Base-by-base conservation (phyloP, 2,329 filamentous ascomycete species). In the Colletotrichum sp. region DNA sequence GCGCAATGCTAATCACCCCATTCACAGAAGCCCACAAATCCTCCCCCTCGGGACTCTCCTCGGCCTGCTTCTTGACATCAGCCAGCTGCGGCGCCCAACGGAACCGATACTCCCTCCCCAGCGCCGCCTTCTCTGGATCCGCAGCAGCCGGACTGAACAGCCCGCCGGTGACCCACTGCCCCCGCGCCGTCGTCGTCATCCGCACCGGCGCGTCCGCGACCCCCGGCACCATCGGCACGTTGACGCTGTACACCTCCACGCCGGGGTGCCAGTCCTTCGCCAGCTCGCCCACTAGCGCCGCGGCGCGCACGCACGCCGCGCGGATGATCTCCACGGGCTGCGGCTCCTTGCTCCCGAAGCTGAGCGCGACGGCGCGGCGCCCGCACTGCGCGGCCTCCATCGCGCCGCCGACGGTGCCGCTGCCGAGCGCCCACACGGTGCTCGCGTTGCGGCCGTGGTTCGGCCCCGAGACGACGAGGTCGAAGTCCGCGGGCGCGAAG, bases 151-250 rank as follows among this genome's bases (percentile, higher is more conserved):
- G 66, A 55, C 63, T 73, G 64, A 78, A 79, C 18, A 79, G 39
- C 7, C 92, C 76, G 5, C 77, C 92, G 15, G 88, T 87, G 18
- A 85, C 85, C 93, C 93, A 95, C 67, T 88, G 86, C 80, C 95
- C 95, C 82, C 94, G 91, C 75, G 95, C 85, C 88, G 95, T 92
- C 77, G 90, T 84, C 4, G 93, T 94, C 84, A 92, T 94, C n/a
- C 93, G 79, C 10, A 94, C 88, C 82, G 92, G 92, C n/a, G 85
- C 87, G 13, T 86, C 80, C 63, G 88, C 89, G 3, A 95, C 90
- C 6, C 90, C 90, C 63, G 90, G 89, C 60, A 93, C 88, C 28
- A 95, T 84, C 10, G 93, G 93, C 10, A 95, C 90, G 81, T 95
- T 95, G 73, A 95, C 88, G 18, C 86, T 90, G 82, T 94, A 95